Conservation (phyloP, 257 asterid species). For the Orobanche coerulescens region DNA sequence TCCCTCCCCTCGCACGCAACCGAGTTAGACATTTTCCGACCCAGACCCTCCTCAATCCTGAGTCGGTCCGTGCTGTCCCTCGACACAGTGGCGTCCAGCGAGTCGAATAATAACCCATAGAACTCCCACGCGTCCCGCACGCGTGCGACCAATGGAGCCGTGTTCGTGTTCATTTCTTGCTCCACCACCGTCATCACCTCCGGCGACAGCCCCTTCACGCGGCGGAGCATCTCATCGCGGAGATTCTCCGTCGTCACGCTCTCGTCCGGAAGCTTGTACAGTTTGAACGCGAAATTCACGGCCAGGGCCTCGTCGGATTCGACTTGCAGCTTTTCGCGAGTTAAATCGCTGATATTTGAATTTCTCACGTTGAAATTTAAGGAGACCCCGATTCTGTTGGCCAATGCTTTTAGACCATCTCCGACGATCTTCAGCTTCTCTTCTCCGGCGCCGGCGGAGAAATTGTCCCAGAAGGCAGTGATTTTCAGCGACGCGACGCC, state of each 20-base stretch:
- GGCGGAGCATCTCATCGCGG: constrained; percentile 67
- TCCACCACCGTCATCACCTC: constrained; percentile 65
- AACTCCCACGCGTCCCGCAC: constrained; percentile 52
- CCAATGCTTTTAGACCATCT: constrained; percentile 28
- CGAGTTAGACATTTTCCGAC: constrained; percentile 69
- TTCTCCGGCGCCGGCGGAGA: constrained; percentile 23
- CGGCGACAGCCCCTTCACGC: constrained; percentile 62
- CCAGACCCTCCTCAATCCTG: constrained; percentile 64
- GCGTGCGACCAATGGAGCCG: constrained; percentile 62
- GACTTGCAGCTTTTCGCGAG: constrained; percentile 35
- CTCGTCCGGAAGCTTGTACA: constrained; percentile 71
- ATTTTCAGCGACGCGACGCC: constrained; percentile 35
- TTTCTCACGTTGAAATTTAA: constrained; percentile 29
- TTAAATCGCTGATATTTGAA: constrained; percentile 26
- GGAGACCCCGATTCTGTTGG: constrained; percentile 40
- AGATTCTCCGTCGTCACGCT: constrained; percentile 80
- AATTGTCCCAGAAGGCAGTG: constrained; percentile 44
- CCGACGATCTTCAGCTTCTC: constrained; percentile 35
- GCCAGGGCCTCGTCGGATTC: constrained; percentile 48
- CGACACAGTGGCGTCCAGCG: constrained; percentile 52
- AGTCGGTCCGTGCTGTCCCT: constrained; percentile 42
- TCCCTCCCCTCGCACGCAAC: constrained; percentile 91
- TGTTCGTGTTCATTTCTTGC: constrained; percentile 70
- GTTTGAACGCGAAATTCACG: constrained; percentile 65
- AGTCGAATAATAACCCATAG: constrained; percentile 60